Conservation (phyloP, 441 rosid species). For the Kokia cookei region DNA sequence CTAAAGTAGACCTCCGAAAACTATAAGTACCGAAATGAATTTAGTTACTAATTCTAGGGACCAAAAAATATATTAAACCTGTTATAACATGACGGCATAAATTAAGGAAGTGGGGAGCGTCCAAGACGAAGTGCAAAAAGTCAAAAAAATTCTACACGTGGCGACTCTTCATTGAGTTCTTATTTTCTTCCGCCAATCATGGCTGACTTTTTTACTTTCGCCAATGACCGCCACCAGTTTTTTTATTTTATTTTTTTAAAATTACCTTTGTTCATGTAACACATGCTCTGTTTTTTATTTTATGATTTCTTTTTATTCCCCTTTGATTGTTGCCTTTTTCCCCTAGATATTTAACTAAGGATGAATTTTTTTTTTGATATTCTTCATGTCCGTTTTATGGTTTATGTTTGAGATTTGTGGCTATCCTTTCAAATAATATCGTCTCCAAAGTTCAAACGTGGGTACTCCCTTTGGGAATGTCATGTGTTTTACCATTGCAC, state of each 20-base stretch:
- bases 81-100: too few relatives aligned
- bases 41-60: too few relatives aligned
- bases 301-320: neutral
- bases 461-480: accelerated
- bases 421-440: accelerated
- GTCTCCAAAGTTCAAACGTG: accelerated
- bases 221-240: neutral
- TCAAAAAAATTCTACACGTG: neutral
- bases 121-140: neutral
- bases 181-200: constrained; percentile 1
- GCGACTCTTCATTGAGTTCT: neutral
- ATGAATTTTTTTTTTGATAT: too few relatives aligned
- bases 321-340: neutral
- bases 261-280: neutral
- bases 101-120: neutral
- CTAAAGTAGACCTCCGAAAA: too few relatives aligned
- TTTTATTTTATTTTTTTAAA: neutral
- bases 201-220: neutral
- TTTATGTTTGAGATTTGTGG: too few relatives aligned
- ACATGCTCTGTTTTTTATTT: neutral
- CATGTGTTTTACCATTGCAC: too few relatives aligned
- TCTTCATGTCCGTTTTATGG: too few relatives aligned
- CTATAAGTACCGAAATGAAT: too few relatives aligned
- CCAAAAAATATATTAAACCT: too few relatives aligned
- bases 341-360: too few relatives aligned